A percentile compares a stretch with the other conserved stretches of the same genome.
Evolutionary conservation across 1,139 yeast genomes (phyloP).

Genomic region (Zygoascus meyerae): DNA sequence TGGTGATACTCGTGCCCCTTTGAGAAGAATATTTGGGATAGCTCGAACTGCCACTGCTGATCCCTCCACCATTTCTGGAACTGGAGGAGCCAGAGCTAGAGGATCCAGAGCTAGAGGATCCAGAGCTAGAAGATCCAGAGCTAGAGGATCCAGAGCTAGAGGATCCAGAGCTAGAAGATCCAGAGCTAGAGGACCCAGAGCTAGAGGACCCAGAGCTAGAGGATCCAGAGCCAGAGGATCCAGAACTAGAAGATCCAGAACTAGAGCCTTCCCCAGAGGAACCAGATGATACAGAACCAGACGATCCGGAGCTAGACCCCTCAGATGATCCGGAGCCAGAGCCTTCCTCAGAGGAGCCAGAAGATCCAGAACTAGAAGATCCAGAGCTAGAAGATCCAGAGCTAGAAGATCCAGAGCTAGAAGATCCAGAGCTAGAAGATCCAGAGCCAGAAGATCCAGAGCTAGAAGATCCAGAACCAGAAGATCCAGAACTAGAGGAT

Average conservation of each 20-base stretch:
- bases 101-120: no score
- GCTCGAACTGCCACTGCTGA: background rate
- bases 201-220: slow-evolving; percentile 11
- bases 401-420: no score
- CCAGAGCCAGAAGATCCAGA: no score
- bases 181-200: slow-evolving; percentile 12
- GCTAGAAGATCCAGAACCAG: no score
- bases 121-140: slow-evolving; percentile 6
- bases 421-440: no score
- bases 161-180: slow-evolving; percentile 10
- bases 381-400: no score
- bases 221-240: slow-evolving; percentile 9
- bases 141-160: no score
- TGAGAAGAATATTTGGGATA: background rate
- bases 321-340: background rate
- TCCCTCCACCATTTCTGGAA: background rate
- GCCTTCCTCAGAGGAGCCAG: no score
- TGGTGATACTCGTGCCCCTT: slow-evolving; percentile 11
- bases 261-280: background rate
- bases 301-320: slow-evolving; percentile 1
- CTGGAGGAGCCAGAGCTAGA: background rate
- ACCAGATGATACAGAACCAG: slow-evolving; percentile 7
- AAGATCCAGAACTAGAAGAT: no score
- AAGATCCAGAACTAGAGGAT: no score
- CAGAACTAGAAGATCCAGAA: slow-evolving; percentile 11